Conservation (phyloP, 163 green algal species). For the Scenedesmus sp. region DNA sequence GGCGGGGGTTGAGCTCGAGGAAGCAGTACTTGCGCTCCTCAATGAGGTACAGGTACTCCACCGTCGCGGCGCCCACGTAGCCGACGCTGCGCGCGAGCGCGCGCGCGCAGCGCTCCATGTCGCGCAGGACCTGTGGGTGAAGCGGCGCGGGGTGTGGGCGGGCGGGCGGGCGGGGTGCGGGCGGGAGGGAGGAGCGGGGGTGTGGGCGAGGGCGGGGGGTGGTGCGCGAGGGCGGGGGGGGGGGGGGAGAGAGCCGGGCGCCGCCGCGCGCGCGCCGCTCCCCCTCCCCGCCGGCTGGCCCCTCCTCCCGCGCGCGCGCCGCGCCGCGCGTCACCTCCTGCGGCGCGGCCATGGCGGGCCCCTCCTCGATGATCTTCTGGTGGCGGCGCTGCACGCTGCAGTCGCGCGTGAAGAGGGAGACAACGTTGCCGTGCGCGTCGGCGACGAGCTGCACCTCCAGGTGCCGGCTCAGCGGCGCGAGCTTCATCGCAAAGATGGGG, state of each 20-base stretch:
- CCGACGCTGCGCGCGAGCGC: constrained; percentile 88
- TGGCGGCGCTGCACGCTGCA: constrained; percentile 96
- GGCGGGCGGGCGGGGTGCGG: too few species aligned
- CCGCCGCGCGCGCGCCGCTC: too few species aligned
- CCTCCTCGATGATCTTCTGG: constrained; percentile 99
- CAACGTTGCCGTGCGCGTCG: constrained; percentile 84
- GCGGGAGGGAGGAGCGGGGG: too few species aligned
- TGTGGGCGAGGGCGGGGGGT: too few species aligned
- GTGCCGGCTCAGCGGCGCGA: constrained; percentile 85
- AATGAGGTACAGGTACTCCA: constrained; percentile 97
- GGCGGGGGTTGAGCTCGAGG: constrained; percentile 98
- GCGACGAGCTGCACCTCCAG: constrained; percentile 98
- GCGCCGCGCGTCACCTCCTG: constrained; percentile 8
- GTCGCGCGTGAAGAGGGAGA: constrained; percentile 75
- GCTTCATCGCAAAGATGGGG: constrained; percentile 99
- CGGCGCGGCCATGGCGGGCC: constrained; percentile 76
- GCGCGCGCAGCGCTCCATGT: constrained; percentile 86
- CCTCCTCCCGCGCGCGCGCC: too few species aligned
- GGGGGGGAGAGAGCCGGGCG: not conserved
- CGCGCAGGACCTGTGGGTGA: constrained; percentile 66
- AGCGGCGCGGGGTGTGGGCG: too few species aligned
- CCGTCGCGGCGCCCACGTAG: constrained; percentile 96
- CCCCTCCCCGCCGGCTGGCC: not conserved
- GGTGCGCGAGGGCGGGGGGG: not conserved
- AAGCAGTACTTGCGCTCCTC: constrained; percentile 93